These are phyloP conservation scores for Rubia peregrina DNA, from an alignment of 305 asterid genomes.

Conservation along the genomic window DNA sequence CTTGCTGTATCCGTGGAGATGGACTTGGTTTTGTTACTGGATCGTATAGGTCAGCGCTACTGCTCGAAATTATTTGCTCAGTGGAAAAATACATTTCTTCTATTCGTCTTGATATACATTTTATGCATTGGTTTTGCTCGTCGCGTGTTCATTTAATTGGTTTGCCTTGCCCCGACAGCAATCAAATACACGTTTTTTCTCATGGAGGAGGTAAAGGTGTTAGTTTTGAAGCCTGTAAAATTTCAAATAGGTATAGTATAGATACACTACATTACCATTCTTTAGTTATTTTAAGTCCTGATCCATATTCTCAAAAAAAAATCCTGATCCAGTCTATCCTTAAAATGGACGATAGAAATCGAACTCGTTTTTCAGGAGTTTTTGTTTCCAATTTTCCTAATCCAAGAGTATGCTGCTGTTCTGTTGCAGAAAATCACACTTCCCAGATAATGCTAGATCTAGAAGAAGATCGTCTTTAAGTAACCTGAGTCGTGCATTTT, in stretches of 20 bases:
- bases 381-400: neutral
- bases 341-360: too few relatives aligned
- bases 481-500: conserved; percentile 70
- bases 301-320: too few relatives aligned
- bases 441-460: conserved; percentile 43
- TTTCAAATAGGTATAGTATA: conserved; percentile 37
- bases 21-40: conserved; percentile 72
- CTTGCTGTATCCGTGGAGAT: conserved; percentile 66
- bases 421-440: conserved; percentile 38
- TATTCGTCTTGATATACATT: neutral
- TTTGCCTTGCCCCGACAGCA: conserved; percentile 32
- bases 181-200: conserved; percentile 51
- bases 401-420: neutral
- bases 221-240: conserved; percentile 49
- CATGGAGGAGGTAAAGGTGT: conserved; percentile 49
- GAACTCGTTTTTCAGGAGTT: too few relatives aligned
- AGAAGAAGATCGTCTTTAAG: conserved; percentile 58
- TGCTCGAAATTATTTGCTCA: neutral
- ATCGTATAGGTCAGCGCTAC: conserved; percentile 56
- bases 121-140: neutral
- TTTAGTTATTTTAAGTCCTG: too few relatives aligned
- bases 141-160: conserved; percentile 2
- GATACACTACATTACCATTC: neutral
- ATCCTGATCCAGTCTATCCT: too few relatives aligned
- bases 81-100: neutral